A percentile compares a stretch with the other conserved stretches of the same genome.
These are phyloP conservation scores for Cercospora brassicicola DNA, from an alignment of 2,329 filamentous ascomycete genomes.

Conservation along the genomic window DNA sequence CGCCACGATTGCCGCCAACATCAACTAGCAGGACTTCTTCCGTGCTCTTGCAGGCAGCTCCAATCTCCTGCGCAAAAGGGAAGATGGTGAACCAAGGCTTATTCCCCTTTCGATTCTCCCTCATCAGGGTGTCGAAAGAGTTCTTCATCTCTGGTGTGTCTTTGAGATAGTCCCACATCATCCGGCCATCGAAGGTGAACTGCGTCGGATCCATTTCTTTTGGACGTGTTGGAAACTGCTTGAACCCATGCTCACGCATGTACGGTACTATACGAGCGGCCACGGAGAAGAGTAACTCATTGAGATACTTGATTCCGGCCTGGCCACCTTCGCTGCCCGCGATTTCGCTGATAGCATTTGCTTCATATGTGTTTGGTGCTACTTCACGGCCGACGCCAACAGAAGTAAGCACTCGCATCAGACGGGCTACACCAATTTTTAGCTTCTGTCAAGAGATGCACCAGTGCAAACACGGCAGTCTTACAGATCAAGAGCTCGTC, in stretches of 20 bases:
- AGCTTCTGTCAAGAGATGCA: neutral
- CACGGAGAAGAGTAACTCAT: conserved; percentile 15
- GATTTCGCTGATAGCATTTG: conserved; percentile 15
- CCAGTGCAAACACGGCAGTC: neutral
- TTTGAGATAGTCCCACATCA: conserved; percentile 17
- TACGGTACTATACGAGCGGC: conserved; percentile 15
- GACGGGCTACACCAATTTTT: neutral
- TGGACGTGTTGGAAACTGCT: conserved; percentile 12
- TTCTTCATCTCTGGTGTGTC: conserved; percentile 15
- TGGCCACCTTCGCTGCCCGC: conserved; percentile 12
- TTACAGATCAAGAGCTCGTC: conserved; percentile 10
- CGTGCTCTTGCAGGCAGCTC: neutral
- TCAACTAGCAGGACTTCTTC: conserved; percentile 32
- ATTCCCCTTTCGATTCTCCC: conserved; percentile 12
- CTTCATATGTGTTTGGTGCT: conserved; percentile 10
- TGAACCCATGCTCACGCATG: conserved; percentile 18
- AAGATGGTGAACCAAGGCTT: conserved; percentile 15
- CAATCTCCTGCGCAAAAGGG: conserved; percentile 14
- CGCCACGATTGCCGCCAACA: conserved; percentile 31
- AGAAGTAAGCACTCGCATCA: conserved; percentile 18
- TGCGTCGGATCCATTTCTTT: conserved; percentile 17
- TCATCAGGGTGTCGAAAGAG: conserved; percentile 18
- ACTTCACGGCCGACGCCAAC: conserved; percentile 10
- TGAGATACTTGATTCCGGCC: conserved; percentile 15
- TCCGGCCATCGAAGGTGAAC: conserved; percentile 13